These are phyloP conservation scores for Mucor plumbeus DNA, from an alignment of 371 early-diverging fungal species.

Conservation along the genomic window DNA sequence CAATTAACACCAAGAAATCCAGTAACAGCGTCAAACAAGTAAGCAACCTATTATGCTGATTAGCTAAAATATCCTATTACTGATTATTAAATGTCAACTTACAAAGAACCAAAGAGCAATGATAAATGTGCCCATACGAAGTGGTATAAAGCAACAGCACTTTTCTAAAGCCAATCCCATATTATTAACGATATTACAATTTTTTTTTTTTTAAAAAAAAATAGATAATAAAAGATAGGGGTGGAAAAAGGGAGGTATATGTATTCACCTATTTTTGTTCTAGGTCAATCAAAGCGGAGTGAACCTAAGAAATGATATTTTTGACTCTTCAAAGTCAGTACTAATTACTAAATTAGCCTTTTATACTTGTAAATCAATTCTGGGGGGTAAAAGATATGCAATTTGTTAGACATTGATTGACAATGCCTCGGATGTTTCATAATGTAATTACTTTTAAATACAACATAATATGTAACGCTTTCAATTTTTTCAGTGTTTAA, in stretches of 20 bases:
- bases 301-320: neutral
- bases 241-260: neutral
- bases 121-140: constrained; percentile 37
- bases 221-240: constrained; percentile 8
- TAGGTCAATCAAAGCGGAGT: constrained; percentile 1
- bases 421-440: too few relatives aligned
- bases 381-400: too few relatives aligned
- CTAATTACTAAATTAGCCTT: constrained; percentile 5
- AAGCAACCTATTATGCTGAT: constrained; percentile 32
- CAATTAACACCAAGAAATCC: constrained; percentile 55
- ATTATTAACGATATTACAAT: neutral
- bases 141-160: constrained; percentile 42
- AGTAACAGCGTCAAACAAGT: constrained; percentile 49
- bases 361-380: neutral
- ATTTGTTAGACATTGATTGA: too few relatives aligned
- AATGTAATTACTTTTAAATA: too few relatives aligned
- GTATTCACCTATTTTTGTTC: neutral
- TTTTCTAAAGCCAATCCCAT: constrained; percentile 37
- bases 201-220: neutral
- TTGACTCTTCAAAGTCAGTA: neutral
- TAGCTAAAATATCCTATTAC: neutral
- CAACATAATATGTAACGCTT: too few relatives aligned
- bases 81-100: neutral
- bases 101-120: constrained; percentile 44
- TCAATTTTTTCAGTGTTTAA: too few relatives aligned